Base-by-base conservation (phyloP, 129 eudicot genomes). In the Centaurea solstitialis region DNA sequence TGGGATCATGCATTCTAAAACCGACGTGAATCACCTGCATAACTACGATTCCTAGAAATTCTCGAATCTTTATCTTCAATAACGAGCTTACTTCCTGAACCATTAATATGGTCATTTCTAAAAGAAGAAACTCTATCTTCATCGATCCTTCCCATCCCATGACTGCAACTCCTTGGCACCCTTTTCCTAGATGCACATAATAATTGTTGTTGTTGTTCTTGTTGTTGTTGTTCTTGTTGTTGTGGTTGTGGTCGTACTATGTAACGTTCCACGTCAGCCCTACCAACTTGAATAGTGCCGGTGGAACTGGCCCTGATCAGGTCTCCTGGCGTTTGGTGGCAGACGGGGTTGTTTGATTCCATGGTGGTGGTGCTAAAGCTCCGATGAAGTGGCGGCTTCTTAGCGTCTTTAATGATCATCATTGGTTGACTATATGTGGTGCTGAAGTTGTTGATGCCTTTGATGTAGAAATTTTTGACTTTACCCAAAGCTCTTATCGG, bases 401-500 rank as follows among this genome's bases (percentile, higher is more conserved):
- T 81, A 23, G 83, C 75, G 13, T 75, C 38, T 69, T 67, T 73
- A 6, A 59, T 66, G 67, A 78, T 65, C 70, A 81, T 43, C 47
- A 57, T 72, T 6, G 87, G 85, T 62, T 85, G 85, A 18, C n/a
- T 76, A 33, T 33, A 81, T 4, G 72, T 45, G 20, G 73, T 73
- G 45, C 87, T 84, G 79, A 81, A 92, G 23, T 73, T 74, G 41
- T 73, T 89, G 65, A 92, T 87, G 80, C 89, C 88, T 59, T 85
- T 82, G 37, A 89, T 72, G 82, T 92, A 92, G 17, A 66, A 74
- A 20, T 87, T 88, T 80, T 90, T 84, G 24, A 90, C 94, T 80
- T 84, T 92, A 23, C 78, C 26, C 8, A 92, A 62, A 24, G 87
- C 94, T 39, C 87, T 88, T 17, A 81, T 69, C 0, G 93, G 93